Conservation (phyloP, 2,329 filamentous ascomycete genomes). For the Sporothrix euskadiensis region DNA sequence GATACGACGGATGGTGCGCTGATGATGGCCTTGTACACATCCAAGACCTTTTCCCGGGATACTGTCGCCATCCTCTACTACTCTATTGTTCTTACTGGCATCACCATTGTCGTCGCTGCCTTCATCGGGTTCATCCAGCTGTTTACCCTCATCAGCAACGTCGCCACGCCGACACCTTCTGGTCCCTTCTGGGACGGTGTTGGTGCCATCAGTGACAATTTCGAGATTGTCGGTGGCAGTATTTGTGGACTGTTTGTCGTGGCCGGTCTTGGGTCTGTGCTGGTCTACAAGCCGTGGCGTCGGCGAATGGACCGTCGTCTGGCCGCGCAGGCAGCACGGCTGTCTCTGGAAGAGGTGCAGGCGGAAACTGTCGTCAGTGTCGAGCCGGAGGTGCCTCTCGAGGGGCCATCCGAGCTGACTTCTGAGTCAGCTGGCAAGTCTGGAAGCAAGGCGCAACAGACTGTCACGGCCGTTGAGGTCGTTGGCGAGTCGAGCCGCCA, state of each 20-base stretch:
- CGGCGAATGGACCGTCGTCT: constrained; percentile 43
- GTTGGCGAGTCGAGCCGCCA: background rate
- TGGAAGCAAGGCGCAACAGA: background rate
- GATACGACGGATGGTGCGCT: constrained; percentile 91
- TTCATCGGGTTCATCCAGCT: constrained; percentile 86
- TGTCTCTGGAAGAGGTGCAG: background rate
- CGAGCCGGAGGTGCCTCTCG: background rate
- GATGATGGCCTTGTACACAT: constrained; percentile 93
- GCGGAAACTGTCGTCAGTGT: background rate
- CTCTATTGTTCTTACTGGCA: constrained; percentile 78
- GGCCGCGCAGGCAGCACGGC: background rate
- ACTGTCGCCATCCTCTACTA: constrained; percentile 92
- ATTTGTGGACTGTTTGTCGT: constrained; percentile 86
- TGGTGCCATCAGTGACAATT: constrained; percentile 71
- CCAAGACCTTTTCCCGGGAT: constrained; percentile 74
- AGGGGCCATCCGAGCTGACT: background rate
- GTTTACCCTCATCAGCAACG: constrained; percentile 73
- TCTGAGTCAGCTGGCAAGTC: background rate
- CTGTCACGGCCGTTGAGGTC: background rate
- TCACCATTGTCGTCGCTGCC: constrained; percentile 80
- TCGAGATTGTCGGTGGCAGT: constrained; percentile 79
- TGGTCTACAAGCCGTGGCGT: constrained; percentile 80
- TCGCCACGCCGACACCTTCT: constrained; percentile 67
- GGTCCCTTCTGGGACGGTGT: constrained; percentile 93
- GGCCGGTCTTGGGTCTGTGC: constrained; percentile 70